Base-by-base conservation (phyloP, 768 basidiomycete species). In the Dacryopinax spathularia region DNA sequence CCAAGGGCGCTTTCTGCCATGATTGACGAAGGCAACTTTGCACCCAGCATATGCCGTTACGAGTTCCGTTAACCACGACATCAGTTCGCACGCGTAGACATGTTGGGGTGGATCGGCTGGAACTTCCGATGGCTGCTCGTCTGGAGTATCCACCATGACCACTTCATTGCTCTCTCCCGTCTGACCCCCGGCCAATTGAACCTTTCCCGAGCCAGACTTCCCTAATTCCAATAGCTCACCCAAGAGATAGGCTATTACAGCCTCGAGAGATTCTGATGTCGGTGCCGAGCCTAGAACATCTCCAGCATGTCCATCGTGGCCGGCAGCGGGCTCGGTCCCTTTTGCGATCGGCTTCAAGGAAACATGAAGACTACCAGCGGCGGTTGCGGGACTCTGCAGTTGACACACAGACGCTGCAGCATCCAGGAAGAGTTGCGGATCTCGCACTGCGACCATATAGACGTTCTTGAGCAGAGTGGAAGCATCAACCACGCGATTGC, bases 1-100 rank as follows among this genome's bases (percentile, higher is more conserved):
- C 35, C 39, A 29, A 33, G 63, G n/a, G 7, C 60, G 60, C 75
- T 86, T 88, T 2, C 84, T 79, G 0, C 84, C 82, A 69, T 83
- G 91, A 0, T 89, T 86, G 61, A 96, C 73, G 74, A 99, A 91
- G 4, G 88, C 85, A 27, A 85, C 72, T 73, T 98, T 99, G 83
- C 91, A 94, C 5, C 84, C 73, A 68, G 92, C 87, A 69, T 98
- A 99, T 13, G 92, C 97, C 65, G 95, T 91, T 13, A 96, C 75
- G 10, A 98, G 77, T 75, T 99, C 96, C 1, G 92, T 90, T 48
- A 97, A 77, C 41, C 65, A 64, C 63, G 65, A 64, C 65, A 66
- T 64, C 5, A 63, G 72, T 39, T 34, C 69, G 68, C 56, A 73
- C 48, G 39, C 70, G 61, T 25, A 72, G 60, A 62, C 70, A 66